A percentile compares a stretch with the other conserved stretches of the same genome.
phyloP scores from a whole-genome alignment of 306 rosid genomes.

The Dicorynia guianensis region DNA sequence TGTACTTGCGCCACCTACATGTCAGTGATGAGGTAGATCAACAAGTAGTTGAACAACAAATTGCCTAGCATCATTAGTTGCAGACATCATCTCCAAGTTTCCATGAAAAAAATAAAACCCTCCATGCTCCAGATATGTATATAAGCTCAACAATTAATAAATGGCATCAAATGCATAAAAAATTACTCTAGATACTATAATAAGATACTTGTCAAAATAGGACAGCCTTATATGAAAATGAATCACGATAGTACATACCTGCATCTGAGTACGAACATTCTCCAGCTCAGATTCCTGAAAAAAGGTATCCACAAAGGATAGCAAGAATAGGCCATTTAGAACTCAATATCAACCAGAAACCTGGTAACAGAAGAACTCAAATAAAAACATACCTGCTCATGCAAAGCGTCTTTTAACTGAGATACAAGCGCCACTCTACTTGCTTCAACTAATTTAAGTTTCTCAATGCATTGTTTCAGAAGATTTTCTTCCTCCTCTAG shows the following conservation, averaged over 20 bases:
- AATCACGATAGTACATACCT: slow-evolving; percentile 57
- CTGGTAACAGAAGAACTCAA: background rate
- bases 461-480: slow-evolving; percentile 76
- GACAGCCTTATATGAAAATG: slow-evolving; percentile 19
- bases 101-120: too few species aligned
- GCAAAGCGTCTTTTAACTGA: slow-evolving; percentile 86
- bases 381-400: slow-evolving; percentile 71
- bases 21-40: slow-evolving; percentile 33
- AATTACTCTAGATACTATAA: background rate
- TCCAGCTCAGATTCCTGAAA: slow-evolving; percentile 89
- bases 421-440: slow-evolving; percentile 78
- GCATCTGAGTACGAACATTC: slow-evolving; percentile 85
- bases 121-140: slow-evolving; percentile 23
- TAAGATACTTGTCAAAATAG: slow-evolving; percentile 25
- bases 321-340: slow-evolving; percentile 30
- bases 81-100: slow-evolving; percentile 18
- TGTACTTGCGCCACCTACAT: slow-evolving; percentile 85
- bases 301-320: slow-evolving; percentile 31
- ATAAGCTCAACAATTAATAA: slow-evolving; percentile 19
- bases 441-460: slow-evolving; percentile 75
- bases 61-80: slow-evolving; percentile 1
- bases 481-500: slow-evolving; percentile 78
- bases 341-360: slow-evolving; percentile 32
- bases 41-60: background rate
- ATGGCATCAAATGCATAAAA: slow-evolving; percentile 6